Conservation (phyloP, 805 yeast genomes). For the Pichia phayaonensis region DNA sequence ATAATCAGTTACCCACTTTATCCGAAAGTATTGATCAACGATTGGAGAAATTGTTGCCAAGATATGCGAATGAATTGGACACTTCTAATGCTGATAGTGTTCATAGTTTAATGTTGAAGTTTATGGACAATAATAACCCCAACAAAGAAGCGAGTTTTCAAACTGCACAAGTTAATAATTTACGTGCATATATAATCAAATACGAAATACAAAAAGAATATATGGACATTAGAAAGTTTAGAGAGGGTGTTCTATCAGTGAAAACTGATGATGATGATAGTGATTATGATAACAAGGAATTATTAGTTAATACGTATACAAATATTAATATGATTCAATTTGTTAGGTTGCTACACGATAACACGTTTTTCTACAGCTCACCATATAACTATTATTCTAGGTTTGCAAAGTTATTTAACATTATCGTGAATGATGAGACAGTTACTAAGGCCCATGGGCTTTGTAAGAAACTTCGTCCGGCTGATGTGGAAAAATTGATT, state of each 20-base stretch:
- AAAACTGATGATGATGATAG: not conserved
- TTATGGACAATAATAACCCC: not conserved
- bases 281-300: not conserved
- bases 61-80: not conserved
- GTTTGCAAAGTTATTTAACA: conserved; percentile 1
- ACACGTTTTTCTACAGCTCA: conserved; percentile 4
- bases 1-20: not conserved
- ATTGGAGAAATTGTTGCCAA: not conserved
- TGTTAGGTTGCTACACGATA: conserved; percentile 8
- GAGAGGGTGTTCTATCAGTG: not conserved
- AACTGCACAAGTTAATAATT: not conserved
- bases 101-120: not conserved
- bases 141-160: not conserved
- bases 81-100: not conserved
- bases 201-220: conserved; percentile 8
- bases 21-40: not conserved
- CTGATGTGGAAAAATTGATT: conserved; percentile 9
- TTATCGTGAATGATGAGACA: not conserved
- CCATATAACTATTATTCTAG: conserved; percentile 1
- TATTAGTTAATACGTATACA: conserved; percentile 1
- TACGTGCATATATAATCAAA: conserved; percentile 5
- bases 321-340: conserved; percentile 2
- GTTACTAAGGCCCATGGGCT: not conserved
- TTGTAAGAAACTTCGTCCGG: conserved; percentile 6
- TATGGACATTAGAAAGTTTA: not conserved